Conservation (phyloP, 768 basidiomycete genomes). For the Coprinellus micaceus region DNA sequence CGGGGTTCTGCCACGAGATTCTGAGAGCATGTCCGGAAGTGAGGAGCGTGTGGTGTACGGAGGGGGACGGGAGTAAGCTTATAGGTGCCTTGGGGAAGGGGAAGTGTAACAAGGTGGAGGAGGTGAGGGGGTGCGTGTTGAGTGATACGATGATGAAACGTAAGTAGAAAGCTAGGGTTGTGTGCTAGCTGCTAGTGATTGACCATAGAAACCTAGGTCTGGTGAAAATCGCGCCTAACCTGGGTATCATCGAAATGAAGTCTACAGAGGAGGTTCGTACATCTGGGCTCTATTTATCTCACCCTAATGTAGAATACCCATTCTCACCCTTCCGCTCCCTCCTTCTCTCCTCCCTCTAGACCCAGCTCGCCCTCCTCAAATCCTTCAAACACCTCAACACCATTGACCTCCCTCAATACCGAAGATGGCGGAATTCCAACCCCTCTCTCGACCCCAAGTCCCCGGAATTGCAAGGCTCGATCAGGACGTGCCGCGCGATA, state of each 20-base stretch:
- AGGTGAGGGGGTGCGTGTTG: background rate
- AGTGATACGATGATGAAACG: conserved; percentile 2
- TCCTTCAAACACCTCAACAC: conserved; percentile 1
- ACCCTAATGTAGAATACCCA: background rate
- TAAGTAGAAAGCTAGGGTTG: background rate
- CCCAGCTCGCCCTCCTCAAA: background rate
- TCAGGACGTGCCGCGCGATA: background rate
- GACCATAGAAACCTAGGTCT: background rate
- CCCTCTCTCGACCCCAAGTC: background rate
- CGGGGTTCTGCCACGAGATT: conserved; percentile 27
- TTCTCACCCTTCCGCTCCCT: background rate
- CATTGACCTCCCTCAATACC: background rate
- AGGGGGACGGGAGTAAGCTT: conserved; percentile 4
- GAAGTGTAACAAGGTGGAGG: conserved; percentile 9
- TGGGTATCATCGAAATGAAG: background rate
- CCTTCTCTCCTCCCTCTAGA: background rate
- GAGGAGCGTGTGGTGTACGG: background rate
- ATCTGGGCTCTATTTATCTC: background rate
- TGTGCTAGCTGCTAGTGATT: background rate
- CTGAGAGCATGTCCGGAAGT: conserved; percentile 13
- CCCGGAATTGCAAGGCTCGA: background rate
- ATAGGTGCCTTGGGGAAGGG: conserved; percentile 1
- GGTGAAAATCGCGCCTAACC: conserved; percentile 1
- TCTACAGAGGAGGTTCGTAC: background rate
- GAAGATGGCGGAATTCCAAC: background rate